phyloP scores from a whole-genome alignment of 352 stramenopile species.

The Elongisporangium senticosum region DNA sequence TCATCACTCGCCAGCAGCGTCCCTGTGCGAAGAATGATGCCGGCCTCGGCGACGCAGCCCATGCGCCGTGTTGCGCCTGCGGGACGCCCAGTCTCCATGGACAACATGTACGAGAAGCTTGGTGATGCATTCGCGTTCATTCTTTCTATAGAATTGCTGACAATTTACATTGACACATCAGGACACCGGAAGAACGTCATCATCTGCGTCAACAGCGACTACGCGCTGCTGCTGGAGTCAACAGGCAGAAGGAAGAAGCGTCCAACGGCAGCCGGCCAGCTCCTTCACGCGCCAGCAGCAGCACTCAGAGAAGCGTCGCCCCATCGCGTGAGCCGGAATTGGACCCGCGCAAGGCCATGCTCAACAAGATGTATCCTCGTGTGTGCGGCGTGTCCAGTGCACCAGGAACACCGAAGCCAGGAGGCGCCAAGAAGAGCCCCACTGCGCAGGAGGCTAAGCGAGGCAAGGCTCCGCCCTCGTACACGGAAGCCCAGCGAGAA shows the following conservation, averaged over 20 bases:
- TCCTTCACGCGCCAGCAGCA: slow-evolving; percentile 8
- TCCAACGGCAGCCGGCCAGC: slow-evolving; percentile 8
- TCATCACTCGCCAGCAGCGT: neutral
- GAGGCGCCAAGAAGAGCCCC: slow-evolving; percentile 25
- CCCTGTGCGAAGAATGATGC: slow-evolving; percentile 18
- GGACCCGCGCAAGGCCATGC: slow-evolving; percentile 52
- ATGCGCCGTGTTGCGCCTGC: neutral
- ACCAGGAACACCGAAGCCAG: slow-evolving; percentile 15
- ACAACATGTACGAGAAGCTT: slow-evolving; percentile 26
- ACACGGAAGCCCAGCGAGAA: slow-evolving; percentile 68
- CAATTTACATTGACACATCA: slow-evolving; percentile 7
- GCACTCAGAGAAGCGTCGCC: slow-evolving; percentile 15
- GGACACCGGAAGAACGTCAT: slow-evolving; percentile 54
- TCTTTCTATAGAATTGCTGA: slow-evolving; percentile 3
- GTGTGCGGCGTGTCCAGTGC: slow-evolving; percentile 43
- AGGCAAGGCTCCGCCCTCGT: slow-evolving; percentile 38
- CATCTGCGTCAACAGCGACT: slow-evolving; percentile 34
- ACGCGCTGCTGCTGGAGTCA: slow-evolving; percentile 16
- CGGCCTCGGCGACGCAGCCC: slow-evolving; percentile 3
- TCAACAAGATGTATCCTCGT: slow-evolving; percentile 80
- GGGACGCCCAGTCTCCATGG: slow-evolving; percentile 1
- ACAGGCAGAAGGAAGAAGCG: slow-evolving; percentile 9
- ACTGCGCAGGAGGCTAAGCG: slow-evolving; percentile 15
- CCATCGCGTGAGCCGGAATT: slow-evolving; percentile 11
- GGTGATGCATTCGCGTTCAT: slow-evolving; percentile 1